Evolutionary conservation across 805 yeast genomes (phyloP).

Genomic region (Yamadazyma kitorensis): DNA sequence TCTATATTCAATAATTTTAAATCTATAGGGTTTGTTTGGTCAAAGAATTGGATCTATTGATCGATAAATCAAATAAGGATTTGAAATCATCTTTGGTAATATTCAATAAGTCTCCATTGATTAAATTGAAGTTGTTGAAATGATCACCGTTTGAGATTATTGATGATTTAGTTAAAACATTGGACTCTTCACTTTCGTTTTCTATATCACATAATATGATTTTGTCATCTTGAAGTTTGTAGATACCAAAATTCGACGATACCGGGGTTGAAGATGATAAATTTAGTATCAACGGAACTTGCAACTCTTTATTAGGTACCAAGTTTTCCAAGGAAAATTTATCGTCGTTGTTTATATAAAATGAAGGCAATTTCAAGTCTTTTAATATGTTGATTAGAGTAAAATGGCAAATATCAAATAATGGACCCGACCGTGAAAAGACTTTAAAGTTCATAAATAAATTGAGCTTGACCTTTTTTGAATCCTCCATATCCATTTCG

Average conservation of each 20-base stretch:
- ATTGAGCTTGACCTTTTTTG: constrained; percentile 36
- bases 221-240: constrained; percentile 9
- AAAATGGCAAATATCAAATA: constrained; percentile 73
- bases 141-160: constrained; percentile 9
- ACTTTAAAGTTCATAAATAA: constrained; percentile 73
- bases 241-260: constrained; percentile 14
- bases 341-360: constrained; percentile 32
- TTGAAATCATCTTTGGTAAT: constrained; percentile 47
- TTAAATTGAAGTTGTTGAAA: constrained; percentile 31
- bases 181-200: constrained; percentile 15
- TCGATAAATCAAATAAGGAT: constrained; percentile 47
- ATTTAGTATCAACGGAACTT: constrained; percentile 6
- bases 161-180: constrained; percentile 9
- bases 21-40: background rate
- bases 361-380: constrained; percentile 60
- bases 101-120: constrained; percentile 45
- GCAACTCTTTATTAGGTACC: constrained; percentile 2
- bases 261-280: constrained; percentile 3
- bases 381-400: constrained; percentile 63
- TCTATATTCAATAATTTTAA: too few relatives aligned
- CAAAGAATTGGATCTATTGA: constrained; percentile 41
- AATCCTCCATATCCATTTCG: constrained; percentile 8
- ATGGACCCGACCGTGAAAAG: constrained; percentile 76
- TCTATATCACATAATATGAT: constrained; percentile 14
- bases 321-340: constrained; percentile 6